Conservation (phyloP, 176 grass and related monocot genomes). For the Carex scoparia region DNA sequence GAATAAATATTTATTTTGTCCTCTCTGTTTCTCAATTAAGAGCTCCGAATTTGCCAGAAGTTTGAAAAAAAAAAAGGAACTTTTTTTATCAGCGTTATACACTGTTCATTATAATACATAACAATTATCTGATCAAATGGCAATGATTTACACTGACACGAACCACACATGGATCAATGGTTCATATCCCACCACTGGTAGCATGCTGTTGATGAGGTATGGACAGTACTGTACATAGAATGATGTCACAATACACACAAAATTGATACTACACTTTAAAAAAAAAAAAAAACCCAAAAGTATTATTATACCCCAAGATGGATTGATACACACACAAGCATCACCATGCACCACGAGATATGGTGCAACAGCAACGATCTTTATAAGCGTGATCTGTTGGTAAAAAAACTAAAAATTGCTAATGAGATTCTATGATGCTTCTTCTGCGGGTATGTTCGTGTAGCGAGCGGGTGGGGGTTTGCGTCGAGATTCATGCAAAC, state of each 20-base stretch:
- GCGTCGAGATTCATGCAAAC: too few species aligned
- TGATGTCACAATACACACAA: background rate
- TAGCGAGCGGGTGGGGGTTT: background rate
- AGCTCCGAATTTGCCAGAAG: background rate
- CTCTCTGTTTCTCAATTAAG: background rate
- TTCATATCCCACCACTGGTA: background rate
- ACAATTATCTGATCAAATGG: background rate
- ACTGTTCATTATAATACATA: background rate
- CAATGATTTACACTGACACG: background rate
- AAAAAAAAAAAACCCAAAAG: background rate
- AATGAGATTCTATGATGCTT: background rate
- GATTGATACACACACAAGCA: background rate
- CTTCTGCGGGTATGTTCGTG: background rate
- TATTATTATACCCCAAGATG: background rate
- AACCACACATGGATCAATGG: background rate
- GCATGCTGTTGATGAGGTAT: background rate
- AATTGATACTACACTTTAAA: background rate
- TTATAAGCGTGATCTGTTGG: background rate
- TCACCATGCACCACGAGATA: constrained; percentile 1
- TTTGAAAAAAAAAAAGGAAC: background rate
- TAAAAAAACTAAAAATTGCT: background rate
- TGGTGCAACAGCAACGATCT: background rate
- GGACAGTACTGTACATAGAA: background rate
- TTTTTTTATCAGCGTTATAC: background rate
- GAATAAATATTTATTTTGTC: too few species aligned